These are phyloP conservation scores for Avena sativa DNA, from an alignment of 176 grass and related monocot species.

Conservation along the genomic window DNA sequence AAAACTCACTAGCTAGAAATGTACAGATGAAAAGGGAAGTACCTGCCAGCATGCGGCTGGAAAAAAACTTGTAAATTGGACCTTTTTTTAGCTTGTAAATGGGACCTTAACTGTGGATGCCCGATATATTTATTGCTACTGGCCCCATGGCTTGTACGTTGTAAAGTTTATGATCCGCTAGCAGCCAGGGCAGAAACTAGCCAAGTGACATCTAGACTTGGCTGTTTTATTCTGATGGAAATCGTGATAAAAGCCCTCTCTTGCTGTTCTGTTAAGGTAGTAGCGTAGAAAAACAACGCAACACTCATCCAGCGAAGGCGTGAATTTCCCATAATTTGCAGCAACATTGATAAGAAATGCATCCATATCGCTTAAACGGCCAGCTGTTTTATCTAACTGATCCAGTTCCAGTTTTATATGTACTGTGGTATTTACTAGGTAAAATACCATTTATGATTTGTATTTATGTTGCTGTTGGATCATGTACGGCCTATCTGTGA, in stretches of 20 bases:
- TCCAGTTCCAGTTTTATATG: not conserved
- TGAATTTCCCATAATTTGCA: not conserved
- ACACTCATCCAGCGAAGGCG: not conserved
- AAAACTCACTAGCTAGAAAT: not conserved
- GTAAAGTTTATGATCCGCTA: not conserved
- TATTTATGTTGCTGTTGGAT: not conserved
- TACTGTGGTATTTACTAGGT: not conserved
- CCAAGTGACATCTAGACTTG: not conserved
- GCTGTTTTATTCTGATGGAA: slow-evolving; percentile 9
- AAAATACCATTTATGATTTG: not conserved
- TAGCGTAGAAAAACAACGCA: not conserved
- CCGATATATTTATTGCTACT: not conserved
- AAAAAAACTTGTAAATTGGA: slow-evolving; percentile 10
- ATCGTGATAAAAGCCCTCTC: not conserved
- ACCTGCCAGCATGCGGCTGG: not conserved
- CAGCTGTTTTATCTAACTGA: not conserved
- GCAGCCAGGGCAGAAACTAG: not conserved
- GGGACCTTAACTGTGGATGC: not conserved
- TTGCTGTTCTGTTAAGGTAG: not conserved
- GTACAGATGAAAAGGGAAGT: not conserved
- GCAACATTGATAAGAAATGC: not conserved
- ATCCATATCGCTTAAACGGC: not conserved
- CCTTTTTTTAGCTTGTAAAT: slow-evolving; percentile 5
- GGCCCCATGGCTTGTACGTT: not conserved
- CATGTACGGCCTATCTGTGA: not conserved